A percentile compares a stretch with the other conserved stretches of the same genome.
These are phyloP conservation scores for Pseudofabraea citricarpa DNA, from an alignment of 2,329 filamentous ascomycete species.

Conservation along the genomic window DNA sequence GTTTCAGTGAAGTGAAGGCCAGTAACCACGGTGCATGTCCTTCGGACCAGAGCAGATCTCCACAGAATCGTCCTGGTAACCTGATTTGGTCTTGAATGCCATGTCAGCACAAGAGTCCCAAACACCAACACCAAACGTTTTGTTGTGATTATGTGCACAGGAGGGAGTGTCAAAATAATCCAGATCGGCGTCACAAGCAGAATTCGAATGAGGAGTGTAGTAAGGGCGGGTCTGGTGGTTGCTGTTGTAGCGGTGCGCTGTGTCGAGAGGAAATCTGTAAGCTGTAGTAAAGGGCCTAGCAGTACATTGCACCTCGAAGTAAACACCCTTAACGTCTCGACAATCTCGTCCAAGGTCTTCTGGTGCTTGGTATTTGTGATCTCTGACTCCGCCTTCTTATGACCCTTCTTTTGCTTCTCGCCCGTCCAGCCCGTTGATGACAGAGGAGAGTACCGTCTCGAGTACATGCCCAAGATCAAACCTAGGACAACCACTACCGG, in stretches of 20 bases:
- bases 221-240: slow-evolving; percentile 85
- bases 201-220: slow-evolving; percentile 83
- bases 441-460: slow-evolving; percentile 80
- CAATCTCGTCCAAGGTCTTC: slow-evolving; percentile 95
- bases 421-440: slow-evolving; percentile 78
- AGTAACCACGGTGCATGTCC: slow-evolving; percentile 66
- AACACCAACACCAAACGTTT: slow-evolving; percentile 76
- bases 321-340: slow-evolving; percentile 86
- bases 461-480: slow-evolving; percentile 90
- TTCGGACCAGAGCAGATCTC: slow-evolving; percentile 74
- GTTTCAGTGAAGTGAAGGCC: slow-evolving; percentile 68
- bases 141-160: slow-evolving; percentile 79
- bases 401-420: slow-evolving; percentile 48
- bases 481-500: slow-evolving; percentile 75
- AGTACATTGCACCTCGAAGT: slow-evolving; percentile 89
- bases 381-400: slow-evolving; percentile 47
- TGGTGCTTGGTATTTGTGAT: slow-evolving; percentile 68
- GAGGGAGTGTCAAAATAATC: slow-evolving; percentile 77
- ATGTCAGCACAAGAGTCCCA: slow-evolving; percentile 84
- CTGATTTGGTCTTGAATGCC: slow-evolving; percentile 83
- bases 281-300: slow-evolving; percentile 78
- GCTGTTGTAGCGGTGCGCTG: slow-evolving; percentile 87
- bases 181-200: slow-evolving; percentile 84
- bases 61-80: slow-evolving; percentile 85
- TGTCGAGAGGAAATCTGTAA: slow-evolving; percentile 91